Base-by-base conservation (phyloP, 2,329 filamentous ascomycete species). In the Trichoderma sp. region DNA sequence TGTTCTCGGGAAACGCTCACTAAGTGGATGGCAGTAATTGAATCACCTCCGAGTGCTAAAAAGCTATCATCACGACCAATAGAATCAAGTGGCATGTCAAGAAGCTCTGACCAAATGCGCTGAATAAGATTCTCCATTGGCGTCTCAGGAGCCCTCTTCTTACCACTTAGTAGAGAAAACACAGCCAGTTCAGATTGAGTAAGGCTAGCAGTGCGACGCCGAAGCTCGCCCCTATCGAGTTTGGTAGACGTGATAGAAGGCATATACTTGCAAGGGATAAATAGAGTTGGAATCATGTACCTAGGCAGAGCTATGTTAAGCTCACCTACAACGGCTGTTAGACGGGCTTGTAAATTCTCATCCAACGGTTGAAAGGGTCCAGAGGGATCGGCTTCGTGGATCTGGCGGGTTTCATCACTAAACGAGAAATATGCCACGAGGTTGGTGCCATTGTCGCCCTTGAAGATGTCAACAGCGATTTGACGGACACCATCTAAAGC, bases 31-130 rank as follows among this genome's bases (percentile, higher is more conserved):
- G 77, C 78, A 12, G 64, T 73, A 56, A 81, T 78, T 8, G 79
- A 80, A 87, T 91, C 35, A 77, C 75, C 4, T 85, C 85, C 2
- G 84, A 78, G 74, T 1, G 67, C 56, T 7, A 77, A 31, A 31
- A 79, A 78, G 41, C 66, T 76, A 18, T 78, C 75, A 65, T 77
- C 65, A 4, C 68, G 65, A 7, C 73, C 73, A 56, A 80, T 79
- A 12, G 71, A 59, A 21, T 77, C 66, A 1, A 33, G 7, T 2
- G 68, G 21, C 3, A 77, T 38, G 4, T 35, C 18, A 21, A 79
- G 73, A 3, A 78, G 45, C 16, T 71, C 33, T 8, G 78, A 77
- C 78, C 78, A 79, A 3, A 79, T 60, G 2, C 18, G 21, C n/a
- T 75, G 75, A 7, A 79, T 53, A 7, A 41, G 68, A 11, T 18